Percentiles rank a stretch among this genome's conserved stretches.
These are phyloP conservation scores for Sapria himalayana DNA, from an alignment of 345 rosid genomes.

Conservation along the genomic window DNA sequence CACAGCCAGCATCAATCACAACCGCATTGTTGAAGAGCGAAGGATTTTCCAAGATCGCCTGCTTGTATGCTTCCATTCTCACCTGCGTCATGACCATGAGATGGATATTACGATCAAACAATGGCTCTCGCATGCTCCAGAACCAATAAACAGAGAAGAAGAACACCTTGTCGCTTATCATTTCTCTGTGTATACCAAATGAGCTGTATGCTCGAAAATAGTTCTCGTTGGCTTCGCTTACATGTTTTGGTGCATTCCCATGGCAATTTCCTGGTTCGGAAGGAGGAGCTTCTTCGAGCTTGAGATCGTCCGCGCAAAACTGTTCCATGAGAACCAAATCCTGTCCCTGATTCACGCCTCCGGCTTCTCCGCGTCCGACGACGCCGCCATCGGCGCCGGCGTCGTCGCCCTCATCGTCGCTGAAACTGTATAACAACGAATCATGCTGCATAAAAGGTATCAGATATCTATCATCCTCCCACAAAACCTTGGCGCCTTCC, in stretches of 20 bases:
- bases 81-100: constrained; percentile 45
- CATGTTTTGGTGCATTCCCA: constrained; percentile 19
- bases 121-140: too few relatives aligned
- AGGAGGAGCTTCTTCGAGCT: constrained; percentile 10
- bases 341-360: too few relatives aligned
- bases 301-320: constrained; percentile 18
- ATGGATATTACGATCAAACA: too few relatives aligned
- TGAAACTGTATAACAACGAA: constrained; percentile 57
- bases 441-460: constrained; percentile 68
- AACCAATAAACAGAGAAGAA: too few relatives aligned
- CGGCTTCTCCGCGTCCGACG: constrained; percentile 26
- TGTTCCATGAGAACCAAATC: constrained; percentile 28
- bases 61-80: constrained; percentile 64
- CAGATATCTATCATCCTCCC: constrained; percentile 41
- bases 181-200: constrained; percentile 73
- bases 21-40: constrained; percentile 49
- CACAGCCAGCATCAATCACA: constrained; percentile 98
- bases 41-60: constrained; percentile 68
- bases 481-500: constrained; percentile 18
- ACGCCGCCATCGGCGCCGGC: constrained; percentile 19
- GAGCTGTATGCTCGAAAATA: constrained; percentile 87
- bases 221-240: constrained; percentile 45
- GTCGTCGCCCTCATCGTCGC: constrained; percentile 53
- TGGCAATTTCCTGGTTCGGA: constrained; percentile 7
- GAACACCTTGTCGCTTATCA: constrained; percentile 77